Conservation (phyloP, 139 green algal species). For the Dunaliella sp. region DNA sequence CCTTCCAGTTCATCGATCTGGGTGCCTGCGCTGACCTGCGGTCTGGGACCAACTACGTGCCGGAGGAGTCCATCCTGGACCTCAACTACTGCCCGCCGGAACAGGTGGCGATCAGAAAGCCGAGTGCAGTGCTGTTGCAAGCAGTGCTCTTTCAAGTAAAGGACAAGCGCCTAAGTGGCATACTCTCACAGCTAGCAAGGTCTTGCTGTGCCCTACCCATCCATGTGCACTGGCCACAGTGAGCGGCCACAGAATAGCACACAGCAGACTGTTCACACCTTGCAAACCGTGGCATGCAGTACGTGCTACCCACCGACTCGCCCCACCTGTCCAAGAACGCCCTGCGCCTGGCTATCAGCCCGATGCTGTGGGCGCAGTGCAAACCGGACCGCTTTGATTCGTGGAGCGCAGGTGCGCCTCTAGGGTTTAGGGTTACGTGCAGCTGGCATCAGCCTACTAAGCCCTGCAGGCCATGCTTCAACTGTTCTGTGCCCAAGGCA, state of each 20-base stretch:
- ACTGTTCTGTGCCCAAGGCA: too few relatives aligned
- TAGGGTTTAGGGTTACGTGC: too few relatives aligned
- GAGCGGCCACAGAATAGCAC: not conserved
- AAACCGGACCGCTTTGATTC: slow-evolving; percentile 91
- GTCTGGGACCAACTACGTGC: slow-evolving; percentile 86
- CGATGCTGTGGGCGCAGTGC: slow-evolving; percentile 86
- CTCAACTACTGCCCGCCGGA: slow-evolving; percentile 87
- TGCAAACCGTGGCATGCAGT: too few relatives aligned
- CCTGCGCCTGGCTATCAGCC: slow-evolving; percentile 63
- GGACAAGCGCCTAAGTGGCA: too few relatives aligned
- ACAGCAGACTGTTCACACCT: not conserved
- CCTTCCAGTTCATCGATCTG: slow-evolving; percentile 68
- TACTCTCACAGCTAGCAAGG: not conserved
- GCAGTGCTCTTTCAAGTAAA: too few relatives aligned
- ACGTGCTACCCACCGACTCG: slow-evolving; percentile 75
- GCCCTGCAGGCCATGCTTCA: slow-evolving; percentile 24
- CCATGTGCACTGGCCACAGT: not conserved
- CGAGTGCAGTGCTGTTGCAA: too few relatives aligned
- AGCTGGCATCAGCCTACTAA: too few relatives aligned
- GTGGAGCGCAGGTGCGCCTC: slow-evolving; percentile 60
- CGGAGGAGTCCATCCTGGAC: slow-evolving; percentile 86
- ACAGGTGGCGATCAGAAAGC: too few relatives aligned
- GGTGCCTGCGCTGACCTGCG: slow-evolving; percentile 74
- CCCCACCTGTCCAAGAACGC: slow-evolving; percentile 64
- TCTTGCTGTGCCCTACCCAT: not conserved